Base-by-base conservation (phyloP, 2,329 filamentous ascomycete genomes). In the Akanthomyces dipterigenus region DNA sequence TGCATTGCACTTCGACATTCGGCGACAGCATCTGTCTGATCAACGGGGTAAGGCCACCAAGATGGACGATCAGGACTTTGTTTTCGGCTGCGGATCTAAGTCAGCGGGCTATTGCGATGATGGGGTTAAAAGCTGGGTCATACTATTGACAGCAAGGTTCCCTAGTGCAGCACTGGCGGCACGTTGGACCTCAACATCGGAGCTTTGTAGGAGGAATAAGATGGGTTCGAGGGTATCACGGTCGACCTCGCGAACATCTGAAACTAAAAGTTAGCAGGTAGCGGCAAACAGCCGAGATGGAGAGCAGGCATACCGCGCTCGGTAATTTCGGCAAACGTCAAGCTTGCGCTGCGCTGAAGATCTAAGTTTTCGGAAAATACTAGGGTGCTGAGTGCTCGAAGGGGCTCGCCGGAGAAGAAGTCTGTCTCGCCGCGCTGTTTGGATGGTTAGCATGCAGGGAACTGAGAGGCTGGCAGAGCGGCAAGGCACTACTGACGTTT, bases 351-450 rank as follows among this genome's bases (percentile, higher is more conserved):
- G 67, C 95, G 86, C 78, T 99, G 95, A 58, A 99, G 83, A 74
- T 99, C 95, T 73, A 99, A 93, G 78, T 99, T 99, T 76, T 98
- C 93, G 62, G 95, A 99, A 75, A 96, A 99, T 62, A 99, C 95
- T 28, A 99, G 84, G 14, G 93, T 99, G 76, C 91, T 97, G 62
- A 99, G 80, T 50, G 95, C 93, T 76, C 90, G 89, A 62, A 99
- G 86, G 50, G 95, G 95, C 72, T 97, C 93, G 76, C 95, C 95
- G 42, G 90, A 88, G 78, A 99, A 99, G 85, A 99, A 99, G 76
- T 99, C 93, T 70, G 93, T 98, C 75, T 99, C 95, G 72, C 88
- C 89, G 72, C 95, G 89, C 95, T 97, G 74, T 63, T 63, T 63
- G 55, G 54, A 80, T 72, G 63, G 63, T 60, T 34, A 45, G 55